Conservation (phyloP, 139 green algal species). For the Coelastrella sp. region DNA sequence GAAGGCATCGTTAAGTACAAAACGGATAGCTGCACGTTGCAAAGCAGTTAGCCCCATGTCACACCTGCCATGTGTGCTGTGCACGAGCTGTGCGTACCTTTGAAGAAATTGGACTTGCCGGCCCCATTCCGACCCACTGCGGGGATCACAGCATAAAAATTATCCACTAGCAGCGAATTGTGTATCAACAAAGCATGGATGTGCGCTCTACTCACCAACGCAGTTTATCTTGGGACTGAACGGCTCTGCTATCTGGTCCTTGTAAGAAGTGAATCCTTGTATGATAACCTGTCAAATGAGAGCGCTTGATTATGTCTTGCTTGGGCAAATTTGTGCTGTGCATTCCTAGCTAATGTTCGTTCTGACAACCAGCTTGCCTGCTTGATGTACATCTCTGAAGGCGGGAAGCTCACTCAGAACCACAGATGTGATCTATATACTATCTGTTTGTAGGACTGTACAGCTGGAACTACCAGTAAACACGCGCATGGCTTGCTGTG, state of each 20-base stretch:
- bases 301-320: neutral
- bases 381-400: conserved; percentile 72
- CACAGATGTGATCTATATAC: no score
- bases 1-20: conserved; percentile 95
- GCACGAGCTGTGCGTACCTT: conserved; percentile 75
- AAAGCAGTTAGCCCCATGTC: no score
- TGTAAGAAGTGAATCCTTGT: conserved; percentile 99
- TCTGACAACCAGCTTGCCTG: conserved; percentile 66
- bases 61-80: no score
- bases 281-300: conserved; percentile 94
- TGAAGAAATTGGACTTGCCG: conserved; percentile 99
- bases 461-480: no score
- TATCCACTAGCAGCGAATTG: no score
- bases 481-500: no score
- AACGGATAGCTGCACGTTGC: conserved; percentile 95
- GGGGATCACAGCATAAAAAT: no score
- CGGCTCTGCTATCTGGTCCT: conserved; percentile 90
- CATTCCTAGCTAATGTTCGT: no score
- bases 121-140: conserved; percentile 98
- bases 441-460: no score
- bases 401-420: neutral
- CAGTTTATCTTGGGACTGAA: conserved; percentile 93
- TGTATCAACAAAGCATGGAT: no score
- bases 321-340: no score
- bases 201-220: conserved; percentile 76